phyloP scores from a whole-genome alignment of 2,329 filamentous ascomycete species.

The Aspergillus quadricinctus region DNA sequence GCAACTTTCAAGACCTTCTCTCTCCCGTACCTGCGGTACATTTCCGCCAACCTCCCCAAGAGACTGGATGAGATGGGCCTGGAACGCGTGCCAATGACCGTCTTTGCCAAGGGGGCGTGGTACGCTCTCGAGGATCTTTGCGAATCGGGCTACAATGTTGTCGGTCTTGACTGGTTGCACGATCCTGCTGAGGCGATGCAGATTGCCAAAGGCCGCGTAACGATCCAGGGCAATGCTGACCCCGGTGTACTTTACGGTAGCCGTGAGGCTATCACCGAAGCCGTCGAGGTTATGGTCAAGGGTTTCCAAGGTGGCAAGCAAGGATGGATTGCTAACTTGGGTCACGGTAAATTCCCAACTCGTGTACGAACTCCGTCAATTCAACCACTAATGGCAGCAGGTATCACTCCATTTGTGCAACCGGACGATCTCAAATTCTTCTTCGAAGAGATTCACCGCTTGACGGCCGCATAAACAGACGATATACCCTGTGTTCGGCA shows the following conservation, averaged over 20 bases:
- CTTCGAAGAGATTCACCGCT: conserved; percentile 82
- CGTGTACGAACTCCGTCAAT: neutral
- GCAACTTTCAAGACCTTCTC: conserved; percentile 78
- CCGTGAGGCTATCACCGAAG: conserved; percentile 71
- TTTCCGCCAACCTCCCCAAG: conserved; percentile 72
- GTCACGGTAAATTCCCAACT: conserved; percentile 65
- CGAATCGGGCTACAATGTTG: conserved; percentile 84
- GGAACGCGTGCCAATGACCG: conserved; percentile 87
- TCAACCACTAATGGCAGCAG: conserved; percentile 43
- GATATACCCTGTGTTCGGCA: neutral
- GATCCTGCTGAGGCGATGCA: conserved; percentile 79
- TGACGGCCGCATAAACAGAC: conserved; percentile 25
- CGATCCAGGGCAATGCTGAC: conserved; percentile 92
- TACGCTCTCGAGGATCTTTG: conserved; percentile 86
- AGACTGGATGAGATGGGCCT: conserved; percentile 69
- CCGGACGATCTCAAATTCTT: conserved; percentile 91
- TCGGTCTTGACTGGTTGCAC: conserved; percentile 92
- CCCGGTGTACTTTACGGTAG: conserved; percentile 89
- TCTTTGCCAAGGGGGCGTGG: conserved; percentile 98
- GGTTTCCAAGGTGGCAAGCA: conserved; percentile 80
- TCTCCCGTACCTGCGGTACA: conserved; percentile 79
- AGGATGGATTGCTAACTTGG: conserved; percentile 95
- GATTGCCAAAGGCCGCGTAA: conserved; percentile 71
- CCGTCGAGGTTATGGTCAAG: conserved; percentile 79
- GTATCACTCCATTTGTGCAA: conserved; percentile 90